Percentiles rank a stretch among this genome's conserved stretches.
These are phyloP conservation scores for Cystofilobasidium macerans DNA, from an alignment of 768 basidiomycete genomes.

Conservation along the genomic window DNA sequence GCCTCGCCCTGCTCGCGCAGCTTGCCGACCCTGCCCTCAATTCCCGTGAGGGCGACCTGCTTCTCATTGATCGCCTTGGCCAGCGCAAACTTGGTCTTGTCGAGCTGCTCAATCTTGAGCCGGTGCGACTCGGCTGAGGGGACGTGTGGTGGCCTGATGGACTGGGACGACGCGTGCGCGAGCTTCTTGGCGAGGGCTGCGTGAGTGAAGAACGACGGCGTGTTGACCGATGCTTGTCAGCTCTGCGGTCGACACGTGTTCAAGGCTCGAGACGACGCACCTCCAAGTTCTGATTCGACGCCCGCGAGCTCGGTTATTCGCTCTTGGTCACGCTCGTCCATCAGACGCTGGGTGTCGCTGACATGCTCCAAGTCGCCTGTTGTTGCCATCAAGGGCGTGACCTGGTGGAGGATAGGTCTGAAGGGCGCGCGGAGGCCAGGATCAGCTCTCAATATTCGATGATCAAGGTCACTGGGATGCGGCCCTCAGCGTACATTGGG, in stretches of 20 bases:
- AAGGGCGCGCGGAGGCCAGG: background rate
- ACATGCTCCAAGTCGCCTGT: constrained; percentile 12
- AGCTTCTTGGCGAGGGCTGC: constrained; percentile 5
- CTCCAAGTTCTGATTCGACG: constrained; percentile 13
- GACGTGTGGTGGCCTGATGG: background rate
- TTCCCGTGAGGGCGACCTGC: background rate
- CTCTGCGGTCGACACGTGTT: background rate
- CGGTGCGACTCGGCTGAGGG: constrained; percentile 7
- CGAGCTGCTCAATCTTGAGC: background rate
- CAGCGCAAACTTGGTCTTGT: constrained; percentile 2
- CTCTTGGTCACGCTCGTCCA: constrained; percentile 16
- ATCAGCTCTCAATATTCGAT: background rate
- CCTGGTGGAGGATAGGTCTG: constrained; percentile 22
- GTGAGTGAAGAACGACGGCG: background rate
- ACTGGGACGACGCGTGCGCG: background rate
- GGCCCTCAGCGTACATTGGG: background rate
- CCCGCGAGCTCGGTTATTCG: constrained; percentile 11
- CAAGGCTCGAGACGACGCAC: background rate
- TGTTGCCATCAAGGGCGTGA: constrained; percentile 16
- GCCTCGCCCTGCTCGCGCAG: background rate
- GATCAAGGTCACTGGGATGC: background rate
- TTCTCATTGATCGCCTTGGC: constrained; percentile 11
- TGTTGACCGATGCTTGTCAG: constrained; percentile 1
- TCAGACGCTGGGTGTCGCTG: constrained; percentile 12
- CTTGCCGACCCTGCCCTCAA: constrained; percentile 7